These are phyloP conservation scores for Erythrophleum fordii DNA, from an alignment of 306 rosid genomes.

Conservation along the genomic window DNA sequence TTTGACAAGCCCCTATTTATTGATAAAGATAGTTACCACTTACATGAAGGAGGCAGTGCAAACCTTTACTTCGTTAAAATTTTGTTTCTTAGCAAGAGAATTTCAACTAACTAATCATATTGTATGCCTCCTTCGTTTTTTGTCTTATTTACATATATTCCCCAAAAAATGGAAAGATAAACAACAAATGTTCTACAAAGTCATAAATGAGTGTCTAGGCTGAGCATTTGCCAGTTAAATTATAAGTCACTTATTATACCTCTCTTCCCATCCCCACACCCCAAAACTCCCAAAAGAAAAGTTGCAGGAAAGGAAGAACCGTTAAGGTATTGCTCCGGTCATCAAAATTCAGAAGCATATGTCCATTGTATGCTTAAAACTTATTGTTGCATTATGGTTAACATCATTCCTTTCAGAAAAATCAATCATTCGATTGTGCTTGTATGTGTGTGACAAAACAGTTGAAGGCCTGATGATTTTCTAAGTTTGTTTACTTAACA, in stretches of 20 bases:
- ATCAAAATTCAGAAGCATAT: slow-evolving; percentile 28
- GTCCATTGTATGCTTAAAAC: background rate
- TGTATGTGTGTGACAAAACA: background rate
- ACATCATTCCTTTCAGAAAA: background rate
- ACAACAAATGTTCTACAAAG: background rate
- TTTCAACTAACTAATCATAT: slow-evolving; percentile 10
- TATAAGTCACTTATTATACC: background rate
- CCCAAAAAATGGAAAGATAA: background rate
- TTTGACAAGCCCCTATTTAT: background rate
- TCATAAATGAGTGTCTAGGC: background rate
- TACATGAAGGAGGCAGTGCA: slow-evolving; percentile 6
- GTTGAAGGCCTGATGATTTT: background rate
- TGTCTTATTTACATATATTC: background rate
- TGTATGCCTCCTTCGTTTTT: slow-evolving; percentile 8
- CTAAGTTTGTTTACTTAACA: background rate
- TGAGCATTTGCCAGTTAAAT: background rate
- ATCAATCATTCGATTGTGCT: background rate
- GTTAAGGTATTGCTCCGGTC: background rate
- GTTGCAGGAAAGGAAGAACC: background rate
- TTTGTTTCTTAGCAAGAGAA: background rate
- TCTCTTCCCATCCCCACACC: background rate
- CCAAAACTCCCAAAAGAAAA: background rate
- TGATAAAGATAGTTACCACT: background rate
- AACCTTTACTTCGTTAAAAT: slow-evolving; percentile 3
- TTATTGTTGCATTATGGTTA: slow-evolving; percentile 21